Evolutionary conservation across 2,329 filamentous ascomycete genomes (phyloP), one percentile per base, ranked within the genome.

Genomic region (Elsinoe fawcettii): DNA sequence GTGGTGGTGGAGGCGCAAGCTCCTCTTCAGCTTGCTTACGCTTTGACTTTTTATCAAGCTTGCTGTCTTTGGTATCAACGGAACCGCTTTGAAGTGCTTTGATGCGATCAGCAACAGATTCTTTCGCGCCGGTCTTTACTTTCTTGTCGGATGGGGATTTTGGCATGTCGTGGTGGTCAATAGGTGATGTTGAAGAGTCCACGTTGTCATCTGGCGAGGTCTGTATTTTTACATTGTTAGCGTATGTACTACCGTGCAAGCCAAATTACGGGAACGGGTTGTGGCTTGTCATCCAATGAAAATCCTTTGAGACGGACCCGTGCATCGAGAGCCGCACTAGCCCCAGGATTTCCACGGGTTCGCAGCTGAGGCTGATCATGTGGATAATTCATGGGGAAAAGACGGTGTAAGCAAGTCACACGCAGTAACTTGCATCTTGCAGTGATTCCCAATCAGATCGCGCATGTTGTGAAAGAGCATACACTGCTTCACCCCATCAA

Each of bases 41-140:
- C 54, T 49, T 56, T 30, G 32, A 43, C 18, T 56, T 56, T 22
- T 43, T 37, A 20, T 56, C 54, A 46, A 46, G 18, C 43, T 54
- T 58, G 56, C 59, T 58, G 56, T 71, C 67, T 44, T 71, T 68
- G 27, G 27, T 30, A 9, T 30, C 27, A 30, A 30, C 27, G 20
- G 57, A 58, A 57, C 73, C 72, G 57, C 66, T 69, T 61, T 71
- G 67, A 55, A 72, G 62, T 14, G 74, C 66, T 62, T 73, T 80
- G 69, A 82, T 77, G 62, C 76, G 76, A 62, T 83, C 80, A 14
- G 77, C 74, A 41, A 82, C 72, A 73, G 63, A 77, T 12, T 73
- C 69, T 62, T 74, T 75, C 49, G 64, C 67, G 20, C 69, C 59
- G 58, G 69, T 64, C 64, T 75, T 75, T 51, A 71, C 63, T 60